Base-by-base conservation (phyloP, 306 rosid species). In the Cucurbita ficifolia region DNA sequence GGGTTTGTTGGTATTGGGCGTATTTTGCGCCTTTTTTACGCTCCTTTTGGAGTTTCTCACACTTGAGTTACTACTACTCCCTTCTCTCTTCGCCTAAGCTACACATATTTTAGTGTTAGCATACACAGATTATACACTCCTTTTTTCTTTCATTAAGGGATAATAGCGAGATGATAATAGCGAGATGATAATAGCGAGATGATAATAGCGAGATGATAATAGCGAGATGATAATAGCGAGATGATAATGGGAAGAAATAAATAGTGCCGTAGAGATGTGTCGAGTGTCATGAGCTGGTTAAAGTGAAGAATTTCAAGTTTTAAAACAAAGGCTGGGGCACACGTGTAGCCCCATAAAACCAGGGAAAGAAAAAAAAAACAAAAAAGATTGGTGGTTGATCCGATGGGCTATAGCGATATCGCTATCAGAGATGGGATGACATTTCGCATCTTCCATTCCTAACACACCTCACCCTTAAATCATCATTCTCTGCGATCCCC, bases 201-300 rank as follows among this genome's bases (percentile, higher is more conserved):
- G 14, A 60, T 60, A 8, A 60, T 33, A n/a, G n/a, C 24, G 39
- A 12, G 45, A 35, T 60, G 14, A 60, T 60, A 8, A 60, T 33
- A n/a, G n/a, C n/a, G n/a, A n/a, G n/a, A n/a, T n/a, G n/a, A n/a
- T n/a, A n/a, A n/a, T n/a, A 57, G 5, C 24, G 39, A 12, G 45
- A 35, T 60, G 14, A 60, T 60, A 8, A 60, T 33, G 65, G 11
- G 22, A 60, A 36, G 22, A 60, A 35, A 60, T 36, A 29, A 29
- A 2, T 29, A 29, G 33, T 2, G 46, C 24, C 5, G 46, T 33
- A 40, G n/a, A 57, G 56, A 29, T 49, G 77, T 69, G 7, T 19
- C 8, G 17, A 46, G 79, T 38, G 81, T 79, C 43, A 76, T 82
- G 81, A 85, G 81, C 76, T 76, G 87, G 81, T 54, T 74, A 76